These are phyloP conservation scores for Suhomyces terraborum DNA, from an alignment of 1,139 yeast species.

Conservation along the genomic window DNA sequence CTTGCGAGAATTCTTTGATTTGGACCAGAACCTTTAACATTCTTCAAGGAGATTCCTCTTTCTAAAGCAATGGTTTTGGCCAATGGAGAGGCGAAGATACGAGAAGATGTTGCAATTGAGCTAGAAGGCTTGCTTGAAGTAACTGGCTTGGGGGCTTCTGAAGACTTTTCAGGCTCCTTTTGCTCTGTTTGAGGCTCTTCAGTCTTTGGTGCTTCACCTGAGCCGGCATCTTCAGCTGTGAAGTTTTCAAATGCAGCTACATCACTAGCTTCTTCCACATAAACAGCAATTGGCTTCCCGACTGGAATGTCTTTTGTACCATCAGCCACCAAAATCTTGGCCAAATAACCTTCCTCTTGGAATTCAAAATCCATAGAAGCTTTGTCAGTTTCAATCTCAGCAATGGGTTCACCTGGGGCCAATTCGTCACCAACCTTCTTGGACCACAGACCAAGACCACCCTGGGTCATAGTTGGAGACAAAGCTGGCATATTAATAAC, in stretches of 20 bases:
- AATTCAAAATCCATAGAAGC: slow-evolving; percentile 99
- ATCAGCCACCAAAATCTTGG: slow-evolving; percentile 82
- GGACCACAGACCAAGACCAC: slow-evolving; percentile 86
- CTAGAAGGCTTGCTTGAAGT: slow-evolving; percentile 22
- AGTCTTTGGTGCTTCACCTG: slow-evolving; percentile 42
- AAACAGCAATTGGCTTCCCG: slow-evolving; percentile 94
- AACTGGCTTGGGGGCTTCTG: slow-evolving; percentile 26
- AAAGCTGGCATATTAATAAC: slow-evolving; percentile 88
- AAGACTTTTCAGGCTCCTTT: slow-evolving; percentile 22
- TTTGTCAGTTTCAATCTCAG: slow-evolving; percentile 97
- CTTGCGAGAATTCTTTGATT: slow-evolving; percentile 89
- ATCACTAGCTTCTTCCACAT: slow-evolving; percentile 83
- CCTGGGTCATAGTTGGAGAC: slow-evolving; percentile 98
- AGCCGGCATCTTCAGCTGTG: slow-evolving; percentile 82
- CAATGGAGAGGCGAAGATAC: slow-evolving; percentile 92
- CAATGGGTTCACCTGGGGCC: slow-evolving; percentile 88
- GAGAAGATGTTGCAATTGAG: slow-evolving; percentile 40
- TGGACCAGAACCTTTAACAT: slow-evolving; percentile 91
- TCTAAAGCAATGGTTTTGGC: slow-evolving; percentile 94
- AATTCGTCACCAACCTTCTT: slow-evolving; percentile 86
- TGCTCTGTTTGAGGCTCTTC: slow-evolving; percentile 37
- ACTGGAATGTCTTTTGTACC: slow-evolving; percentile 92
- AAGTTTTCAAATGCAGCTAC: slow-evolving; percentile 87
- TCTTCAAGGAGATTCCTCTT: slow-evolving; percentile 84
- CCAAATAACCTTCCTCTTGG: slow-evolving; percentile 96